Evolutionary conservation across 495 filamentous ascomycete genomes (phyloP).

Genomic region (Sordaria brevicollis): DNA sequence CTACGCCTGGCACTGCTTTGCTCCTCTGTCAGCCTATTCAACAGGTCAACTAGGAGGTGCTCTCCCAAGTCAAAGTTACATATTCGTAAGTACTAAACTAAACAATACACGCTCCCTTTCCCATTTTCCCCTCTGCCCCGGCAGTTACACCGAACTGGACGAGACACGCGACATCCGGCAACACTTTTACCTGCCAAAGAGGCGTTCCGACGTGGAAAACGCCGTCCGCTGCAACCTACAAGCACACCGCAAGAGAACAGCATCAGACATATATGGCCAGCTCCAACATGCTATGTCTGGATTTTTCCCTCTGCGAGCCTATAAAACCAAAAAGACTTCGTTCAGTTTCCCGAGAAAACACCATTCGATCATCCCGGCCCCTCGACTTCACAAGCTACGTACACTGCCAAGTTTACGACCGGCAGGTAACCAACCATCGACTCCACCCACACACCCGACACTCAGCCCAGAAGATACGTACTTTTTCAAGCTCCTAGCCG

Average conservation of each 20-base stretch:
- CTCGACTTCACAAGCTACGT: background rate
- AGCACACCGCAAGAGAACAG: background rate
- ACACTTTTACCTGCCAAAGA: background rate
- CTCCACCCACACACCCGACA: background rate
- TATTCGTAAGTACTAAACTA: slow-evolving; percentile 17
- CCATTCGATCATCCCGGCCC: background rate
- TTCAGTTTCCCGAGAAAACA: background rate
- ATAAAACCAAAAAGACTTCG: background rate
- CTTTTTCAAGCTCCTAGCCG: background rate
- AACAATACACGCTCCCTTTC: background rate
- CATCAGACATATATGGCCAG: background rate
- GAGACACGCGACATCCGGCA: background rate
- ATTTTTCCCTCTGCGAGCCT: background rate
- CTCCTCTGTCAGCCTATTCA: slow-evolving; percentile 3
- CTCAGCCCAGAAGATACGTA: background rate
- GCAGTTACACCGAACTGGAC: background rate
- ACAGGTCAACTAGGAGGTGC: slow-evolving; percentile 6
- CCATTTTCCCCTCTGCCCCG: background rate
- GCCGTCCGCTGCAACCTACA: background rate
- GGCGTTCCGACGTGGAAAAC: background rate
- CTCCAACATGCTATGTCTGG: background rate
- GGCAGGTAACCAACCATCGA: background rate
- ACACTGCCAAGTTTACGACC: background rate
- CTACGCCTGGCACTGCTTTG: slow-evolving; percentile 6
- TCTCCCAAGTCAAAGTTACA: slow-evolving; percentile 4